Percentiles rank a stretch among this genome's conserved stretches.
Evolutionary conservation across 1,284 basidiomycete genomes (phyloP).

Genomic region (Ustilago nuda): DNA sequence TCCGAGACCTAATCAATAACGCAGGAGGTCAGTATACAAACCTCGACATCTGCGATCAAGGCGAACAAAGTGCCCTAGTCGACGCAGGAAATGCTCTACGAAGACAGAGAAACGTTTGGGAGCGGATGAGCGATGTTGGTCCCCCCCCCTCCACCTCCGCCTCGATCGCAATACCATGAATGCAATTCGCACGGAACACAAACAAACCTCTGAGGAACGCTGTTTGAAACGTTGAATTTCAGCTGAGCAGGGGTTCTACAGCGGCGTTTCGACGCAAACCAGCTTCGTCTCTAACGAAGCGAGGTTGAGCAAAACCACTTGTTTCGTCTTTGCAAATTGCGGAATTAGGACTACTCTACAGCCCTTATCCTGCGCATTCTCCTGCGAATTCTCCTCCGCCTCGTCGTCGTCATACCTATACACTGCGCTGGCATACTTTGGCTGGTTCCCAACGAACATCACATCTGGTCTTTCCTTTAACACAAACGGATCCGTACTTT

Average conservation of each 20-base stretch:
- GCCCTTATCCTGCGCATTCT: constrained; percentile 57
- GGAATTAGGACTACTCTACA: constrained; percentile 85
- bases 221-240: background rate
- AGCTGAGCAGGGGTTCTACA: background rate
- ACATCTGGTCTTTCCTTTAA: constrained; percentile 85
- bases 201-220: background rate
- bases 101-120: constrained; percentile 37
- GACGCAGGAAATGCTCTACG: constrained; percentile 43
- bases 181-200: background rate
- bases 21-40: constrained; percentile 43
- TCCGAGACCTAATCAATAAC: constrained; percentile 60
- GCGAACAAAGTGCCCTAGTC: constrained; percentile 20
- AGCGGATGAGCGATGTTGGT: constrained; percentile 24
- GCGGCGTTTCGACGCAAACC: constrained; percentile 48
- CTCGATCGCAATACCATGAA: background rate
- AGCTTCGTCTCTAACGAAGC: constrained; percentile 73
- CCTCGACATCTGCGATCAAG: constrained; percentile 38
- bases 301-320: constrained; percentile 77
- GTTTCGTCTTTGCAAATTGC: constrained; percentile 78
- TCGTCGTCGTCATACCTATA: constrained; percentile 70
- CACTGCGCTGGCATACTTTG: constrained; percentile 71
- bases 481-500: constrained; percentile 88
- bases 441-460: constrained; percentile 93
- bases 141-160: constrained; percentile 16
- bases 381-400: constrained; percentile 22